A percentile compares a stretch with the other conserved stretches of the same genome.
phyloP scores from a whole-genome alignment of 2,329 filamentous ascomycete genomes.

The Sporothrix protearum region DNA sequence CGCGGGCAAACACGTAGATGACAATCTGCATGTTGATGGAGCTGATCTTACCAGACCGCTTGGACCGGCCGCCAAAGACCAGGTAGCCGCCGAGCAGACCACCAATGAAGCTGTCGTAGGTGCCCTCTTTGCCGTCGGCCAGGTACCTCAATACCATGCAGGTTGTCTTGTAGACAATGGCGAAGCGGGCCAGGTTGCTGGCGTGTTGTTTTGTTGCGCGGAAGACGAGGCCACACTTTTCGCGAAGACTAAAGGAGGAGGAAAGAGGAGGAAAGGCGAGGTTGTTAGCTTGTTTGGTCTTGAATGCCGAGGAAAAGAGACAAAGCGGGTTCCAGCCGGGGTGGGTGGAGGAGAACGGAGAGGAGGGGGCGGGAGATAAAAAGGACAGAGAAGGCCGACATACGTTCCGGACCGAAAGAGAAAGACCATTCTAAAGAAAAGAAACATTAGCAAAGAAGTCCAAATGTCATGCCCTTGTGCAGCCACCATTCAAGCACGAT shows the following conservation, averaged over 20 bases:
- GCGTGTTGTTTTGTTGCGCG: conserved; percentile 88
- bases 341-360: not conserved
- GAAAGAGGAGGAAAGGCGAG: no score
- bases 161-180: conserved; percentile 79
- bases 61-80: conserved; percentile 71
- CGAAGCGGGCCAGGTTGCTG: conserved; percentile 86
- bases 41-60: conserved; percentile 64
- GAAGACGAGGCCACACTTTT: conserved; percentile 74
- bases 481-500: not conserved
- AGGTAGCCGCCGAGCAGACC: conserved; percentile 87
- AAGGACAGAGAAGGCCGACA: conserved; percentile 35
- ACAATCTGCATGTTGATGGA: conserved; percentile 95
- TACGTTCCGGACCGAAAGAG: conserved; percentile 90
- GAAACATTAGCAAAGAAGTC: not conserved
- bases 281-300: not conserved
- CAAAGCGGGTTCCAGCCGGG: not conserved
- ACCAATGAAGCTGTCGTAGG: conserved; percentile 79
- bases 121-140: conserved; percentile 61
- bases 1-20: conserved; percentile 94
- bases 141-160: conserved; percentile 71
- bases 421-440: conserved; percentile 73
- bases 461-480: not conserved
- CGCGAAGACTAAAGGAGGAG: conserved; percentile 47
- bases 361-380: conserved; percentile 15
- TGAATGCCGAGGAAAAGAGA: conserved; percentile 34